A percentile compares a stretch with the other conserved stretches of the same genome.
Conservation (phyloP, 305 asterid species). For the Solanum chacoense region DNA sequence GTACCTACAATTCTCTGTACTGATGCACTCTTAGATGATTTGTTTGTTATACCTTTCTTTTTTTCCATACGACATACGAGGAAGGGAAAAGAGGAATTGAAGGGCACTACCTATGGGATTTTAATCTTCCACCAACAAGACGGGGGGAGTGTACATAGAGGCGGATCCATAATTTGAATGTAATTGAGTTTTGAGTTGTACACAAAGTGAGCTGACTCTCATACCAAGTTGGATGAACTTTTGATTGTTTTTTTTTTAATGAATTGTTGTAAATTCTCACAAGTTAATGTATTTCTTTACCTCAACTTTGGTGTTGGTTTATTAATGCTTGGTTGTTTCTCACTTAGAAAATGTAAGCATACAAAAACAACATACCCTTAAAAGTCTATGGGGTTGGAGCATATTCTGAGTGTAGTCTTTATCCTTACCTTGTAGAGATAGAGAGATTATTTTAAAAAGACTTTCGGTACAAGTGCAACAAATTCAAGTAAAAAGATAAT, state of each 20-base stretch:
- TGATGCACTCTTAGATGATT: slow-evolving; percentile 8
- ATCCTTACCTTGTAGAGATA: not conserved
- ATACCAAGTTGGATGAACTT: not conserved
- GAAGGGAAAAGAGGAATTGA: not conserved
- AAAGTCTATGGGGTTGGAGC: not conserved
- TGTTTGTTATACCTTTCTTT: not conserved
- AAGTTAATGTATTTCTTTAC: not conserved
- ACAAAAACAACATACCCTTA: not conserved
- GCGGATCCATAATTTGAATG: not conserved
- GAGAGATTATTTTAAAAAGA: not conserved
- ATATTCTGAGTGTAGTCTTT: not conserved
- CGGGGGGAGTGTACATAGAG: not conserved
- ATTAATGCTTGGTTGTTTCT: not conserved
- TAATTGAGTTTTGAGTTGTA: not conserved
- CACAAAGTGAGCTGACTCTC: not conserved
- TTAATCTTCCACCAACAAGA: not conserved
- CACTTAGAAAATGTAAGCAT: not conserved
- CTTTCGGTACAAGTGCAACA: accelerated
- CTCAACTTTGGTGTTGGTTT: not conserved
- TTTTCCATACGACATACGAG: not conserved
- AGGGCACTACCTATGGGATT: not conserved
- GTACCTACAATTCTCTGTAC: slow-evolving; percentile 79
- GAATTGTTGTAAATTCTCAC: not conserved
- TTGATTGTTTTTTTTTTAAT: not conserved
- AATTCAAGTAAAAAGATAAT: too few species aligned